Percentiles rank a stretch among this genome's conserved stretches.
Conservation (phyloP, 2,329 filamentous ascomycete genomes). For the Lizonia empirigonia region DNA sequence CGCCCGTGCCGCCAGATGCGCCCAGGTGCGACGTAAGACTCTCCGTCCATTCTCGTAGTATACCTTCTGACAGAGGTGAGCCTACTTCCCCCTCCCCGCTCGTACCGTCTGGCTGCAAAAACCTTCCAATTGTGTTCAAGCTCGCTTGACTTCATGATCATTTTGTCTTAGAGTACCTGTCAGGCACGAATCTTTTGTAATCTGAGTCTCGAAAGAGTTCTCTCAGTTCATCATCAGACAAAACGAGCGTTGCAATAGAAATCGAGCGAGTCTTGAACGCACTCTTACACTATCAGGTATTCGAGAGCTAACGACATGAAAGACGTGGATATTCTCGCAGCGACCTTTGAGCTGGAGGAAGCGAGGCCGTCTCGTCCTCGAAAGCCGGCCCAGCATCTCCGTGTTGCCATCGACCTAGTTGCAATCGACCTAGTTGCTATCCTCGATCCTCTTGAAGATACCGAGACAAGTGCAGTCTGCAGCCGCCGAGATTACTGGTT, state of each 20-base stretch:
- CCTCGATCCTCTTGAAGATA: neutral
- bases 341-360: neutral
- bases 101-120: neutral
- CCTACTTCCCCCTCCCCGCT: neutral
- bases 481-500: neutral
- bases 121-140: neutral
- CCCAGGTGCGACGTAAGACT: neutral
- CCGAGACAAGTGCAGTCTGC: neutral
- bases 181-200: neutral
- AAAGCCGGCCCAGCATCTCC: neutral
- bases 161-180: neutral
- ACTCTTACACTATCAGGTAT: neutral
- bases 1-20: neutral
- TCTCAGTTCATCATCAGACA: neutral
- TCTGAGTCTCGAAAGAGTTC: neutral
- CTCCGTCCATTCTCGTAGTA: neutral
- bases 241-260: neutral
- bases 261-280: slow-evolving; percentile 1
- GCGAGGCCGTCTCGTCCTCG: neutral
- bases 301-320: slow-evolving; percentile 1
- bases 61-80: neutral
- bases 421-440: neutral
- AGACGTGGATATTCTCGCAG: neutral
- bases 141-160: neutral
- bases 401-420: too few species aligned